Conservation (phyloP, 106 monocot genomes). For the Dendrobium huoshanense region DNA sequence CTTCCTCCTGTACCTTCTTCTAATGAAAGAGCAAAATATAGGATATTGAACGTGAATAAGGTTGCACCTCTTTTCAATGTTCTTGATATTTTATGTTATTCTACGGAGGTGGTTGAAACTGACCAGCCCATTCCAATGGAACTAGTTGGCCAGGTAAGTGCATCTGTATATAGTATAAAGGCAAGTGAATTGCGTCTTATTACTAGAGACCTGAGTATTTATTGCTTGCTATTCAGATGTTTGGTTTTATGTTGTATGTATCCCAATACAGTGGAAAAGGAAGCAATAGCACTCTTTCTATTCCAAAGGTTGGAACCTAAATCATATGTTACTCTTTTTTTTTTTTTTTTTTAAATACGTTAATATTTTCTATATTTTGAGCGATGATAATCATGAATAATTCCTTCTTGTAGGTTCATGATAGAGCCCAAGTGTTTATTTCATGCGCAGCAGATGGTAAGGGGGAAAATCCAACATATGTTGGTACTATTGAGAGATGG, state of each 20-base stretch:
- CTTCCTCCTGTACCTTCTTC: constrained; percentile 65
- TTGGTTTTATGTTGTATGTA: constrained; percentile 74
- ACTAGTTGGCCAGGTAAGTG: constrained; percentile 67
- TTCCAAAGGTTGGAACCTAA: constrained; percentile 59
- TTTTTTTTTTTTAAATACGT: neutral
- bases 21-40: constrained; percentile 46
- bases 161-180: neutral
- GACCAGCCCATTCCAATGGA: constrained; percentile 80
- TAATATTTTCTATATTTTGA: neutral
- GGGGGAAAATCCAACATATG: constrained; percentile 29
- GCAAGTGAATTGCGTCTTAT: neutral
- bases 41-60: constrained; percentile 44
- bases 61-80: constrained; percentile 54
- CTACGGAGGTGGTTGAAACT: constrained; percentile 31
- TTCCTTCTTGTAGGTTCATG: constrained; percentile 64
- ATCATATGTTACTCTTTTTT: neutral
- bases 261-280: constrained; percentile 50
- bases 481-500: constrained; percentile 88
- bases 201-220: neutral
- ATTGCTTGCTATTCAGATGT: constrained; percentile 55
- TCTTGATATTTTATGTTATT: constrained; percentile 41
- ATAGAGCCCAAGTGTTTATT: constrained; percentile 95
- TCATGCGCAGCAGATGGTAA: constrained; percentile 45
- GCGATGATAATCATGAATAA: neutral
- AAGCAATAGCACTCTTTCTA: constrained; percentile 40